These are phyloP conservation scores for Suillus brevipes DNA, from an alignment of 768 basidiomycete species.

Conservation along the genomic window DNA sequence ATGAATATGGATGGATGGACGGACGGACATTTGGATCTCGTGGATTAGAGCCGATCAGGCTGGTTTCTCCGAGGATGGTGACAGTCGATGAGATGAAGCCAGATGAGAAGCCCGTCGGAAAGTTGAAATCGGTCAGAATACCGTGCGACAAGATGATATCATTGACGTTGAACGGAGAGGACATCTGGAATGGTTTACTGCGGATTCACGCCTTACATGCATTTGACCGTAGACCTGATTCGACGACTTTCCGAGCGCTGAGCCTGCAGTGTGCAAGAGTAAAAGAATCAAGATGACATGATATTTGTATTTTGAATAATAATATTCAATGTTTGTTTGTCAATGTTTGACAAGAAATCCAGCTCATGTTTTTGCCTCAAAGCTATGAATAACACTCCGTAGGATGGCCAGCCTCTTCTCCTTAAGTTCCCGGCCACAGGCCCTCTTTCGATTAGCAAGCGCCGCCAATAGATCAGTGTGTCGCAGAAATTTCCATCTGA, in stretches of 20 bases:
- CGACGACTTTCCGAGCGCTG: not conserved
- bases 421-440: not conserved
- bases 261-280: too few relatives aligned
- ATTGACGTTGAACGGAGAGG: not conserved
- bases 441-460: conserved; percentile 1
- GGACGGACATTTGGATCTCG: not conserved
- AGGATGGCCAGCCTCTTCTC: conserved; percentile 1
- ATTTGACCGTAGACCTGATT: not conserved
- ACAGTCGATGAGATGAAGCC: not conserved
- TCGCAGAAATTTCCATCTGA: not conserved
- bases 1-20: not conserved
- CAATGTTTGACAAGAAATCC: not conserved
- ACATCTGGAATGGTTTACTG: not conserved
- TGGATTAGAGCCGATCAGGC: not conserved
- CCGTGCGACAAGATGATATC: not conserved
- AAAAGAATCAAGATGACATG: too few relatives aligned
- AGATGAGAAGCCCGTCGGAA: not conserved
- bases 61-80: not conserved
- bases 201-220: not conserved
- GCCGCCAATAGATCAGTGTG: not conserved
- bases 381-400: not conserved
- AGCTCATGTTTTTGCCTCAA: not conserved
- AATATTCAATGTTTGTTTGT: not conserved
- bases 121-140: not conserved
- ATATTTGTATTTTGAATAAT: too few relatives aligned